Percentiles rank a stretch among this genome's conserved stretches.
Evolutionary conservation across 78 protist genomes (phyloP).

Genomic region (Paulinella micropora): DNA sequence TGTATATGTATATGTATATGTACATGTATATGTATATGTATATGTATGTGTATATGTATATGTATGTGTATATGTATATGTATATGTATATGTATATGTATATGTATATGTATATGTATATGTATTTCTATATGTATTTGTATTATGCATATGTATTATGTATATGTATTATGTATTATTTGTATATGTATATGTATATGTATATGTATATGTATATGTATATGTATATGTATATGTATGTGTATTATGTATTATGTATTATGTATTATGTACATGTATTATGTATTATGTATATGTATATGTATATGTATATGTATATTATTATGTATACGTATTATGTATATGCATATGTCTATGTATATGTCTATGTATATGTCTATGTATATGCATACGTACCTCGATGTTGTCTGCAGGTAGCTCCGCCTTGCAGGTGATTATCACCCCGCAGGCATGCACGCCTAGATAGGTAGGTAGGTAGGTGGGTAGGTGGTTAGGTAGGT

Average conservation of each 20-base stretch:
- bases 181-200: neutral
- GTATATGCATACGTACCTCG: too few species aligned
- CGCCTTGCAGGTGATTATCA: too few species aligned
- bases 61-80: neutral
- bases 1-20: neutral
- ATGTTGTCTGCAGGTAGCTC: too few species aligned
- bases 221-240: neutral
- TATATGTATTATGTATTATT: neutral
- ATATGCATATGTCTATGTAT: too few species aligned
- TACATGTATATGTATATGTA: neutral
- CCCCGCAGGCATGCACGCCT: too few species aligned
- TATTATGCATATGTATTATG: neutral
- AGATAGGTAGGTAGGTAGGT: too few species aligned
- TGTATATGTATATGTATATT: too few species aligned
- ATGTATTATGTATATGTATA: neutral
- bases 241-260: neutral
- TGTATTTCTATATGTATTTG: neutral
- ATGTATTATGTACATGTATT: neutral
- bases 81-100: neutral
- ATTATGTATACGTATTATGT: too few species aligned
- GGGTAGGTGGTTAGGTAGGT: too few species aligned
- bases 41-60: neutral
- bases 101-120: neutral
- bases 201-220: neutral
- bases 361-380: too few species aligned